A percentile compares a stretch with the other conserved stretches of the same genome.
These are phyloP conservation scores for Rhododendron henanense DNA, from an alignment of 148 eudicot genomes.

Conservation along the genomic window DNA sequence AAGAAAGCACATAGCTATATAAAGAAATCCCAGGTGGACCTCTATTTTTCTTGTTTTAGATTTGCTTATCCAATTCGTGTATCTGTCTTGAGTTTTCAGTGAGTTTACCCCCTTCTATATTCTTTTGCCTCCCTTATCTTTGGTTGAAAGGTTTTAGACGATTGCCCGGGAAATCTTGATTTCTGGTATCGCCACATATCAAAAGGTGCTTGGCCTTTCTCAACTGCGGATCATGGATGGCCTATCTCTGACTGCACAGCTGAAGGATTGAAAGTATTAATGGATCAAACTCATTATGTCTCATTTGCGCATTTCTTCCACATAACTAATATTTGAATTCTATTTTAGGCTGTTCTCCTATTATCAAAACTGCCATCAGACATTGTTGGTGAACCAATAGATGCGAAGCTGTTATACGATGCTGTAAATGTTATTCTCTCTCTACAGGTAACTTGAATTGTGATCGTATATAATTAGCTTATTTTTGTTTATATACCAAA, in stretches of 20 bases:
- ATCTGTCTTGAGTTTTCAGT: background rate
- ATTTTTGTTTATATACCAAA: background rate
- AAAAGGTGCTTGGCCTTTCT: constrained; percentile 99
- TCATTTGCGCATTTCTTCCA: background rate
- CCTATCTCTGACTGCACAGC: constrained; percentile 98
- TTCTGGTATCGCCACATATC: constrained; percentile 94
- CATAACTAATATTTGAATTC: constrained; percentile 18
- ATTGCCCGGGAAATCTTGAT: constrained; percentile 81
- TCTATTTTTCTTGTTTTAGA: constrained; percentile 3
- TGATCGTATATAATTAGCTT: constrained; percentile 13
- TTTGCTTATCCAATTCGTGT: background rate
- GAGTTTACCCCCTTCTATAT: background rate
- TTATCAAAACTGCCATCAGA: constrained; percentile 71
- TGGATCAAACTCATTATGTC: background rate
- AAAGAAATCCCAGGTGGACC: constrained; percentile 72
- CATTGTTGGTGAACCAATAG: constrained; percentile 75
- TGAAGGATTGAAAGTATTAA: constrained; percentile 90
- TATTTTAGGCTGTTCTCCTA: constrained; percentile 64
- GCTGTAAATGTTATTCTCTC: constrained; percentile 85
- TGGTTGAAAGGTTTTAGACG: constrained; percentile 61
- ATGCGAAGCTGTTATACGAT: constrained; percentile 60
- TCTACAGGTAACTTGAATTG: constrained; percentile 58
- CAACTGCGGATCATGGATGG: constrained; percentile 98
- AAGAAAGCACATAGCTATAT: constrained; percentile 67
- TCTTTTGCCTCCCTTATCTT: constrained; percentile 15